Evolutionary conservation across 108 stramenopile genomes (phyloP), one percentile per base, ranked within the genome.

Genomic region (Hondaea fermentalgiana): DNA sequence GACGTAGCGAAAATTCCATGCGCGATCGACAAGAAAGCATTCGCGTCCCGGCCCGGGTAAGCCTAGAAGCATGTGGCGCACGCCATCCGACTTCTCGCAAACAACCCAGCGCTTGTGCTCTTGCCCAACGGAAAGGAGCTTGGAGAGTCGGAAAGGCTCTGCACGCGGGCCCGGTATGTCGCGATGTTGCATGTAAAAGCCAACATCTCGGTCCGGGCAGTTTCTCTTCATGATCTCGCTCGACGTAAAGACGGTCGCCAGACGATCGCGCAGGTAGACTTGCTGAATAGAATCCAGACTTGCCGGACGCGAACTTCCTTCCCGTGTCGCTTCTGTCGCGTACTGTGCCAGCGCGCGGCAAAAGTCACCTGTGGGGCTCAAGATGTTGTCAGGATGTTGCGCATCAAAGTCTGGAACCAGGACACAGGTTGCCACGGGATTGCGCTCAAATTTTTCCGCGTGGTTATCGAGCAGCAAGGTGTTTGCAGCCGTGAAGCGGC

Each of bases 391-490:
- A 17, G 14, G 4, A 29, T 49, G 19, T 55, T 5, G 43, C 21
- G 55, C 16, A 0, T 23, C 57, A 45, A 58, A 90, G 8, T 87
- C 87, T 1, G 87, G 59, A 44, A 90, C 87, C 45, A 90, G 45
- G 19, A 87, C 60, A 53, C 89, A 90, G 49, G 51, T 69, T 8
- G 59, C 51, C 59, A 90, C 23, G 0, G 87, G n/a, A 53, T 90
- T 90, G 6, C 87, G 87, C 89, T 90, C 89, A 57, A 90, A 90
- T 60, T 90, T 90, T 49, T 90, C 89, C 44, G 87, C 42, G 25
- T 90, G 89, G 87, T 90, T 90, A 64, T 90, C 89, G 35, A 90
- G 14, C 16, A 90, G 60, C 17, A 90, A 23, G 51, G 87, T 87
- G 44, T 47, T 87, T 21, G 42, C 28, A 16, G 60, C 45, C 5